Evolutionary conservation across 2,329 filamentous ascomycete genomes (phyloP).

Genomic region (Amphichorda felina): DNA sequence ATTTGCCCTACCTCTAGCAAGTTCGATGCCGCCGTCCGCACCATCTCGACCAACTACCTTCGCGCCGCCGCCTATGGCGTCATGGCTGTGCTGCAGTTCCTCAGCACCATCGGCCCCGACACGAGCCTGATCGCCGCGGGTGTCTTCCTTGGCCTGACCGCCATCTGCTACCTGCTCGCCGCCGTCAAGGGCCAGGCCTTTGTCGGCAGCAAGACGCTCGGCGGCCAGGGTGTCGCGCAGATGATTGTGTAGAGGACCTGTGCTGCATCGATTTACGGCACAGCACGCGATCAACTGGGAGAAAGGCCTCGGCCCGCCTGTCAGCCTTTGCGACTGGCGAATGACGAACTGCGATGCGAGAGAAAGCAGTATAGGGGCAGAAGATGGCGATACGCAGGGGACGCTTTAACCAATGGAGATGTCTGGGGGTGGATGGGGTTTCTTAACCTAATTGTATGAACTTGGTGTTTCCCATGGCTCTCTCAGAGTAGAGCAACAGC

Average conservation of each 20-base stretch:
- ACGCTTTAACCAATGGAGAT: too few relatives aligned
- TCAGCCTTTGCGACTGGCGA: too few relatives aligned
- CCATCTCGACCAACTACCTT: slow-evolving; percentile 93
- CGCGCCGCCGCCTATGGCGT: slow-evolving; percentile 74
- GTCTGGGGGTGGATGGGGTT: too few relatives aligned
- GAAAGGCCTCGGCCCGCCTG: too few relatives aligned
- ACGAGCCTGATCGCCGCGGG: slow-evolving; percentile 80
- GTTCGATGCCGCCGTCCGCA: slow-evolving; percentile 84
- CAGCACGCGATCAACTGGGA: too few relatives aligned
- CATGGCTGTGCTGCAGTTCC: slow-evolving; percentile 77
- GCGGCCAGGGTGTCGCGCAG: slow-evolving; percentile 85
- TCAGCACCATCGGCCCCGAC: slow-evolving; percentile 53
- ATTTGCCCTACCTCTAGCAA: slow-evolving; percentile 90
- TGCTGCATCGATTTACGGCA: too few relatives aligned
- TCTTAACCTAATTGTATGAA: background rate
- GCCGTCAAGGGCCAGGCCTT: slow-evolving; percentile 76
- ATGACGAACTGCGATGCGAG: too few relatives aligned
- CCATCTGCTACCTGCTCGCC: slow-evolving; percentile 68
- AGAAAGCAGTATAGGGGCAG: too few relatives aligned
- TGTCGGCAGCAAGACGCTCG: slow-evolving; percentile 89
- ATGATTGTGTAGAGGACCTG: slow-evolving; percentile 84
- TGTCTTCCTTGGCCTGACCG: slow-evolving; percentile 66
- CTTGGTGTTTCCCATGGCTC: background rate
- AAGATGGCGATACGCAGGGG: too few relatives aligned
- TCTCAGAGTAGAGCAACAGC: background rate